Conservation (phyloP, 495 filamentous ascomycete genomes). For the Hyaloscypha finlandica region DNA sequence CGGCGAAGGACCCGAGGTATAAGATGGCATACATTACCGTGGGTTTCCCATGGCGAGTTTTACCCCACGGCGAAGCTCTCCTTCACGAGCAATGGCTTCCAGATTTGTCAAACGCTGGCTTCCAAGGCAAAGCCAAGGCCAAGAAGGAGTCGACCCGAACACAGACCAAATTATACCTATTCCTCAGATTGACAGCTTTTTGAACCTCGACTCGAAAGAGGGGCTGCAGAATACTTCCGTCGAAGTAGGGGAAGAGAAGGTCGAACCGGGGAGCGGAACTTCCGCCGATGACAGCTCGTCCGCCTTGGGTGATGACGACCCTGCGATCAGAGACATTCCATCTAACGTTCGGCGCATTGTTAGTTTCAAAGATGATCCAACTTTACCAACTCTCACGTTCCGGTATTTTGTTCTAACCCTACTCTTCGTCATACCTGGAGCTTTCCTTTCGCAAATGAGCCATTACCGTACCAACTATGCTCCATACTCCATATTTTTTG, state of each 20-base stretch:
- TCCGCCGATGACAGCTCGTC: background rate
- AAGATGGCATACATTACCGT: background rate
- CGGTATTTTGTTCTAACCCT: slow-evolving; percentile 55
- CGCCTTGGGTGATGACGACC: slow-evolving; percentile 39
- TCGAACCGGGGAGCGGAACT: background rate
- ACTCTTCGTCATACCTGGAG: slow-evolving; percentile 55
- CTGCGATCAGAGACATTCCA: slow-evolving; percentile 50
- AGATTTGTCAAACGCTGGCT: background rate
- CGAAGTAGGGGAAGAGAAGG: background rate
- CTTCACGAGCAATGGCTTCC: background rate
- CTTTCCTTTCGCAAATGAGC: slow-evolving; percentile 55
- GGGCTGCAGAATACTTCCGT: background rate
- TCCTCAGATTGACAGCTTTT: background rate
- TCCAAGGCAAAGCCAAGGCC: background rate
- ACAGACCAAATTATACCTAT: background rate
- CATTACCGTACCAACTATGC: slow-evolving; percentile 55
- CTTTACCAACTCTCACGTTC: slow-evolving; percentile 54
- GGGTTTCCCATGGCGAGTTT: background rate
- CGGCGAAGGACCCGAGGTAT: background rate
- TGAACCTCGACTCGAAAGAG: background rate
- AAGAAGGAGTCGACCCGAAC: background rate
- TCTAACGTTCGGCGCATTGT: slow-evolving; percentile 53
- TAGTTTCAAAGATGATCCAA: slow-evolving; percentile 53
- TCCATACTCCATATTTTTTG: slow-evolving; percentile 60
- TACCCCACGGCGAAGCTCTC: background rate